Evolutionary conservation across 2,329 filamentous ascomycete genomes (phyloP), one percentile per base, ranked within the genome.

Genomic region (Pseudogymnoascus sp.): DNA sequence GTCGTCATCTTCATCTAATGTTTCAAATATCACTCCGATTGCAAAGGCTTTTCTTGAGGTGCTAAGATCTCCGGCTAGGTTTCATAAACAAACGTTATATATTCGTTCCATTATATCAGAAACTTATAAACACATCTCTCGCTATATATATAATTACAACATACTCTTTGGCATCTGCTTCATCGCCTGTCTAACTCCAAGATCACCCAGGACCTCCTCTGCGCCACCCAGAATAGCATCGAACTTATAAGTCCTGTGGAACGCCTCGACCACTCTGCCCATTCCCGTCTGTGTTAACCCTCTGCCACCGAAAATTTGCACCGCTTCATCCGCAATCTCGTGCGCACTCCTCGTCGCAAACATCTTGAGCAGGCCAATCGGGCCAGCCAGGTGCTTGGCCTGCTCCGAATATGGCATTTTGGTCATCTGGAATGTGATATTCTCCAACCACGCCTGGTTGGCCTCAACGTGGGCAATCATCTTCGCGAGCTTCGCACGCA

Each of bases 261-360:
- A 94, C 81, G 90, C 88, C 77, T 95, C 91, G 65, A 95, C 85
- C 33, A 91, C 81, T 61, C 83, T 82, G 59, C 91, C 91, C 91
- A 95, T 95, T 14, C 91, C 91, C 0, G 83, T 83, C 76, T 92
- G 87, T 0, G 91, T 95, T 7, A 95, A 75, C 3, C 86, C 91
- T 62, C 91, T 82, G 5, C 91, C 91, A 56, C 91, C 91, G 75
- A 92, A 95, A 71, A 95, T 92, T 73, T 94, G 91, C 4, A 91
- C 87, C 1, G 90, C 84, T 71, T 92, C 88, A 73, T 94, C 90
- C 65, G 91, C 90, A 68, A 93, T 85, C 71, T 94, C 90, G 73
- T 93, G 89, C 1, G 90, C 89, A 42, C 86, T 85, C 33, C 90
- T 83, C 4, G 91, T 95, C 56, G 81, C 78, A 75, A 85, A 89